phyloP scores from a whole-genome alignment of 176 grass and related monocot genomes.

The Puccinellia tenuiflora region DNA sequence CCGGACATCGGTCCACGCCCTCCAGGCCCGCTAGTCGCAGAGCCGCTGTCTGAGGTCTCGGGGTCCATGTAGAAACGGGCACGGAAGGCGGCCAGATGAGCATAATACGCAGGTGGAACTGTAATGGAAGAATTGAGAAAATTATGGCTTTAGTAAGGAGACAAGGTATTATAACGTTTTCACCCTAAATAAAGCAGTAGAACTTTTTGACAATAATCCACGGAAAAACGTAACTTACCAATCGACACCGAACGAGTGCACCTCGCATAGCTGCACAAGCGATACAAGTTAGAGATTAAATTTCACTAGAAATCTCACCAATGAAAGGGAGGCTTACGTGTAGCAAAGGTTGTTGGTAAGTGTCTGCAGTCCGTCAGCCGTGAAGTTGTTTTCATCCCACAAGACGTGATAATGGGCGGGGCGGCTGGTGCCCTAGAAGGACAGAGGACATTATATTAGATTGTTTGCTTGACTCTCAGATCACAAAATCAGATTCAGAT shows the following conservation, averaged over 20 bases:
- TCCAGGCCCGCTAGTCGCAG: constrained; percentile 35
- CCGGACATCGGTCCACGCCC: too few relatives aligned
- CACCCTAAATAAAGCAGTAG: not conserved
- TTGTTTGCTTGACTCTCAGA: not conserved
- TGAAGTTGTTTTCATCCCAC: constrained; percentile 94
- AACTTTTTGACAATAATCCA: not conserved
- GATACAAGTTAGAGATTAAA: not conserved
- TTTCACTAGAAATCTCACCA: not conserved
- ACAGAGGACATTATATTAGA: not conserved
- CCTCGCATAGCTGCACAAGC: constrained; percentile 65
- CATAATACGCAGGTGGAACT: constrained; percentile 88
- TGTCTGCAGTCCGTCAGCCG: constrained; percentile 67
- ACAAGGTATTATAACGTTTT: not conserved
- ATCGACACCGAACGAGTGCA: constrained; percentile 89
- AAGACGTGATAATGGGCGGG: constrained; percentile 93
- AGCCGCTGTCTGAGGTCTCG: constrained; percentile 57
- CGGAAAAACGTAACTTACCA: constrained; percentile 31
- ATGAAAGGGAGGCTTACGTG: constrained; percentile 44
- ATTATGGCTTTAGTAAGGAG: not conserved
- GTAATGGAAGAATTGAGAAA: not conserved
- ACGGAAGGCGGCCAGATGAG: constrained; percentile 78
- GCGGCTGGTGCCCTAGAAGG: constrained; percentile 67
- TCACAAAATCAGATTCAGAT: not conserved
- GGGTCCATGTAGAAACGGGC: constrained; percentile 85
- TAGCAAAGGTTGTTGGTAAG: constrained; percentile 95